These are phyloP conservation scores for Solanum neorickii DNA, from an alignment of 257 asterid genomes.

Conservation along the genomic window DNA sequence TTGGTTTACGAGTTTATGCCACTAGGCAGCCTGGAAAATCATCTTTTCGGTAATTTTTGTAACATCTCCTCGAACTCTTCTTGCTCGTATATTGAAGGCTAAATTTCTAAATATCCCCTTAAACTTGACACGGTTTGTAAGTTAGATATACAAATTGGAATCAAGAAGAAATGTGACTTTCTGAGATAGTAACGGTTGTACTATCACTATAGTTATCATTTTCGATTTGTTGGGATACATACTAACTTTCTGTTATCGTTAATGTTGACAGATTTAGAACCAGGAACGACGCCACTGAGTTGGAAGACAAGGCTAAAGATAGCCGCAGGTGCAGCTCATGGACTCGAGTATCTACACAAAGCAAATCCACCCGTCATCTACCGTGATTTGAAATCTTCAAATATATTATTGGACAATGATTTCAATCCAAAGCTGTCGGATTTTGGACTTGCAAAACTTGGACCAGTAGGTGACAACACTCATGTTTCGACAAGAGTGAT, in stretches of 20 bases:
- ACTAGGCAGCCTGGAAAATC: constrained; percentile 8
- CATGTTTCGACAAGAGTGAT: constrained; percentile 92
- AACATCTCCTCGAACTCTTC: not conserved
- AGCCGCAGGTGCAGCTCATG: constrained; percentile 79
- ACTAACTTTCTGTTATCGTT: not conserved
- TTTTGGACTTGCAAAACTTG: constrained; percentile 86
- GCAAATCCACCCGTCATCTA: constrained; percentile 87
- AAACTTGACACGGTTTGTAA: not conserved
- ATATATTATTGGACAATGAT: constrained; percentile 67
- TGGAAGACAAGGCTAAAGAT: constrained; percentile 79
- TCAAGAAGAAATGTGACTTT: not conserved
- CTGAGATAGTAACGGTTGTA: no score
- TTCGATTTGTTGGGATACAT: not conserved
- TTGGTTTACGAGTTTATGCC: constrained; percentile 11
- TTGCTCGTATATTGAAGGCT: not conserved
- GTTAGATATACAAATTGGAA: not conserved
- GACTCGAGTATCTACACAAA: constrained; percentile 72
- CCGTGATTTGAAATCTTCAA: constrained; percentile 77
- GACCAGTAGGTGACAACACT: constrained; percentile 83
- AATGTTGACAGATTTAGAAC: constrained; percentile 28
- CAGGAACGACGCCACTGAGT: constrained; percentile 40
- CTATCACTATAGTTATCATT: not conserved
- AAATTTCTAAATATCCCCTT: not conserved
- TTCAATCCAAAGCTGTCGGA: constrained; percentile 77
- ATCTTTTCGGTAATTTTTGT: constrained; percentile 9